Percentiles rank a stretch among this genome's conserved stretches.
Evolutionary conservation across 805 yeast species (phyloP).

Genomic region (Candida nanaspora): DNA sequence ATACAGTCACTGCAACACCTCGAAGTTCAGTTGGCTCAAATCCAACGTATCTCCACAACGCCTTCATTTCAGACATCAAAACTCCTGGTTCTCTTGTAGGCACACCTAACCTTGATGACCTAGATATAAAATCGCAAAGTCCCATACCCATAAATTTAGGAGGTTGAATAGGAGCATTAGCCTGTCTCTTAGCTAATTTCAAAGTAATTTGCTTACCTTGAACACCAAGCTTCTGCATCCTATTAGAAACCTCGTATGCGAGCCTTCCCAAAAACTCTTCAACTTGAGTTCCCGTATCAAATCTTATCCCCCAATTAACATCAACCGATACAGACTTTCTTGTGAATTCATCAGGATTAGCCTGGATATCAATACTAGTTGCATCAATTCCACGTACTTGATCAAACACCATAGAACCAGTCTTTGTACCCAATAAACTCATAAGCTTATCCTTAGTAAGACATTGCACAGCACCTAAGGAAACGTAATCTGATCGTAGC

Average conservation of each 20-base stretch:
- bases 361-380: constrained; percentile 47
- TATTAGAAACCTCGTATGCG: constrained; percentile 47
- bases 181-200: constrained; percentile 57
- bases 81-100: constrained; percentile 55
- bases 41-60: constrained; percentile 46
- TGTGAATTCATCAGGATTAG: constrained; percentile 40
- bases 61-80: constrained; percentile 52
- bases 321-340: constrained; percentile 82
- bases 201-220: constrained; percentile 54
- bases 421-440: constrained; percentile 56
- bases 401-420: constrained; percentile 56
- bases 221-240: constrained; percentile 41
- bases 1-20: constrained; percentile 70
- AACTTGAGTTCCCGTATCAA: constrained; percentile 51
- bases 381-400: constrained; percentile 64
- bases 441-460: constrained; percentile 31
- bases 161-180: constrained; percentile 66
- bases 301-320: constrained; percentile 85
- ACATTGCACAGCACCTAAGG: constrained; percentile 32
- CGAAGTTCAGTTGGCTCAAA: constrained; percentile 58
- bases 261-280: constrained; percentile 55
- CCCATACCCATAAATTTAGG: constrained; percentile 86
- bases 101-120: constrained; percentile 51
- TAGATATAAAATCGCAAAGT: constrained; percentile 54
- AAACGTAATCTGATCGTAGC: constrained; percentile 17